Base-by-base conservation (phyloP, 129 eudicot species). In the Lonicera japonica region DNA sequence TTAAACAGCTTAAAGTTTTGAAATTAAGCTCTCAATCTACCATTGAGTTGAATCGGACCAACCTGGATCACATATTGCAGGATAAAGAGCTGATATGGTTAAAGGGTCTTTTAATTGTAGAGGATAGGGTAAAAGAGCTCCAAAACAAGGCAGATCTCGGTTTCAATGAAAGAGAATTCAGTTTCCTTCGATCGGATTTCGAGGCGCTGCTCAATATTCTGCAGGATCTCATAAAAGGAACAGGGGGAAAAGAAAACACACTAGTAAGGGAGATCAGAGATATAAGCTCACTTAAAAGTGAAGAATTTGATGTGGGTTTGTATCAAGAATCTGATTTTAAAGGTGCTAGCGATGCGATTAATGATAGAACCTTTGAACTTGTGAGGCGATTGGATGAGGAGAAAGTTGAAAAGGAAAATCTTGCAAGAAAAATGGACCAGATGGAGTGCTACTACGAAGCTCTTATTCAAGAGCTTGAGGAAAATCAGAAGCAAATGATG, bases 371-470 rank as follows among this genome's bases (percentile, higher is more conserved):
- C 60, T 70, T 70, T 48, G 82, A 85, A 54, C 95, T 94, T 60
- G 73, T 83, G 25, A 60, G 83, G 64, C 83, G 85, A 76, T 56
- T 88, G 83, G 87, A 88, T 21, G 80, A 72, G 45, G 71, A 87
- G 39, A 92, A 80, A 74, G 72, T 73, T 19, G 99, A 94, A 70
- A 83, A 70, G 65, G 96, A 88, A 67, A 76, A 34, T 69, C 85
- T 85, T 58, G 68, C 70, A 12, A 76, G 74, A 64, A 94, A 94
- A 70, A 82, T 85, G 99, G 73, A 81, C 74, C 79, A 94, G 76
- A 94, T 94, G 96, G 99, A 94, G 75, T 72, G 83, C 63, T 94
- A 94, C 59, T 94, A 94, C 18, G 99, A 94, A 76, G 84, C 92
- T 45, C 96, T 94, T 51, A 70, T 88, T 54, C 99, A 85, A 21